A percentile compares a stretch with the other conserved stretches of the same genome.
These are phyloP conservation scores for Digitaria exilis DNA, from an alignment of 202 grass and related monocot genomes.

Conservation along the genomic window DNA sequence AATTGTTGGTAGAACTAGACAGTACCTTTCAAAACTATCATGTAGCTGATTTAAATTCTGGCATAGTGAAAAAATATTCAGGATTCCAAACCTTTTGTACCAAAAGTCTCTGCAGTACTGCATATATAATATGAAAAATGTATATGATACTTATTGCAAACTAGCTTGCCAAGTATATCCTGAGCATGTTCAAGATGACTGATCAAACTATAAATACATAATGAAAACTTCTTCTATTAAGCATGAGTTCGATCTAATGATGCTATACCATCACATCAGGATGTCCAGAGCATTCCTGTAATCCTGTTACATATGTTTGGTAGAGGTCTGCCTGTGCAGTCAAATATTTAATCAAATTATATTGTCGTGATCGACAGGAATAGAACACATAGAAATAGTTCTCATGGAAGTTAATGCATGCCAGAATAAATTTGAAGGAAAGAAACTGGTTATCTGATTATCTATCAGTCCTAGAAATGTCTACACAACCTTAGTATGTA, in stretches of 20 bases:
- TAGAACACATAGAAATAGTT: not conserved
- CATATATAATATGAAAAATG: not conserved
- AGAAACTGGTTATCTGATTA: conserved; percentile 20
- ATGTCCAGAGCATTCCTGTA: no score
- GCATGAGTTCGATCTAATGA: not conserved
- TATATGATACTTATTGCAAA: not conserved
- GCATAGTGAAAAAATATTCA: no score
- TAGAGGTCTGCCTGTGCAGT: not conserved
- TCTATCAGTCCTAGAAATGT: not conserved
- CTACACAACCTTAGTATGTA: not conserved
- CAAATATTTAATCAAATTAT: conserved; percentile 10
- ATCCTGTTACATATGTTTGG: not conserved
- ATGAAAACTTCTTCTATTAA: not conserved
- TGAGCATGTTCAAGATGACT: not conserved
- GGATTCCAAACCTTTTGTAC: no score
- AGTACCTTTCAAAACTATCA: not conserved
- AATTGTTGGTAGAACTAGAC: conserved; percentile 16
- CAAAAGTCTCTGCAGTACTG: not conserved
- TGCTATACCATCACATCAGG: not conserved
- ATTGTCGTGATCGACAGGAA: not conserved
- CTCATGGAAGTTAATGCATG: not conserved
- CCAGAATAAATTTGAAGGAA: conserved; percentile 20
- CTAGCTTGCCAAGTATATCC: not conserved
- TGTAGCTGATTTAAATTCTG: no score
- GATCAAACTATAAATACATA: not conserved